These are phyloP conservation scores for Microbotryomycetes sp. DNA, from an alignment of 1,284 basidiomycete genomes.

Conservation along the genomic window DNA sequence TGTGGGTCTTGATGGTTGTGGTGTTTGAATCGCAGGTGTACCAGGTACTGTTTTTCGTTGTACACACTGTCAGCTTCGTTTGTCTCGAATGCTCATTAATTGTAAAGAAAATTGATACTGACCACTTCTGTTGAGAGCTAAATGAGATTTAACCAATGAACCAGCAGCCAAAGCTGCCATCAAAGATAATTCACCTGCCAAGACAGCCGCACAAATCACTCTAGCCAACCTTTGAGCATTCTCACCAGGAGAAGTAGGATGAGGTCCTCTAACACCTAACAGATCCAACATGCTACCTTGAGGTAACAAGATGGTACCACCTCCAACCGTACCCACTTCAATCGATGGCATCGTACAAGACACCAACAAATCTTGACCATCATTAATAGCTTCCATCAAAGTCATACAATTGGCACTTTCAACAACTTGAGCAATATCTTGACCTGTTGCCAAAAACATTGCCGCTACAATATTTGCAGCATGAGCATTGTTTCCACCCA, in stretches of 20 bases:
- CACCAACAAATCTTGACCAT: conserved; percentile 82
- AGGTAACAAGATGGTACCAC: conserved; percentile 81
- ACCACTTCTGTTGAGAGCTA: conserved; percentile 55
- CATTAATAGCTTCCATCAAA: conserved; percentile 90
- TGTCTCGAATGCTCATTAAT: no score
- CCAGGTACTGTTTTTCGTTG: neutral
- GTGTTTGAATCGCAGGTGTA: neutral
- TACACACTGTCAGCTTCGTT: no score
- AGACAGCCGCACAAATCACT: conserved; percentile 79
- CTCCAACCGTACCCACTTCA: conserved; percentile 93
- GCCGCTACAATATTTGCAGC: conserved; percentile 97
- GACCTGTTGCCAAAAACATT: conserved; percentile 91
- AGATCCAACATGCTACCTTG: conserved; percentile 86
- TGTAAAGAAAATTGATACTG: conserved; percentile 49
- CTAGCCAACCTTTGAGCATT: conserved; percentile 82
- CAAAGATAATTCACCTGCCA: conserved; percentile 84
- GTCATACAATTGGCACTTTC: conserved; percentile 99
- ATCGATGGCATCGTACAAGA: conserved; percentile 92
- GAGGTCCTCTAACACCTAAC: conserved; percentile 81
- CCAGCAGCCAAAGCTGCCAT: conserved; percentile 85
- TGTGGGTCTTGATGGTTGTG: neutral
- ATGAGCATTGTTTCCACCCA: conserved; percentile 98
- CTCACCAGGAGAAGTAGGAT: conserved; percentile 70
- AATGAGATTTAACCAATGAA: conserved; percentile 29
- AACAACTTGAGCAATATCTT: conserved; percentile 83